A percentile compares a stretch with the other conserved stretches of the same genome.
phyloP scores from a whole-genome alignment of 257 asterid genomes.

The Forsythia suspensa region DNA sequence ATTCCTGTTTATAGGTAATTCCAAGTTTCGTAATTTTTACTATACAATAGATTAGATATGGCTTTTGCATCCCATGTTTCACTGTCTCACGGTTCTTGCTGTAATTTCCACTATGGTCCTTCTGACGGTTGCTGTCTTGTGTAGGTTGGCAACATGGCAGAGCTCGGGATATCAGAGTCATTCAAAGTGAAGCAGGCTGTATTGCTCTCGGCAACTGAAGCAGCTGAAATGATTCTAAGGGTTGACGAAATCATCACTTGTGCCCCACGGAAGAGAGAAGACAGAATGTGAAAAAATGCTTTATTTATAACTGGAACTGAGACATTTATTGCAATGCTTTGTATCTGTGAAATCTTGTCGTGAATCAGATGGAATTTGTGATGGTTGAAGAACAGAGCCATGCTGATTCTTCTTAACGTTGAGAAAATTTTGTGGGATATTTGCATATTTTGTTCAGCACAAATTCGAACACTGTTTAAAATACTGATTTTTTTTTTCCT shows the following conservation, averaged over 20 bases:
- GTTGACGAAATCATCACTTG: constrained; percentile 88
- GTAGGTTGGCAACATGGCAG: constrained; percentile 86
- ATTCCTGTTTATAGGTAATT: neutral
- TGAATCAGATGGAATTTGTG: neutral
- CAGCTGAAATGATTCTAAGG: constrained; percentile 86
- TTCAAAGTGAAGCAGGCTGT: constrained; percentile 93
- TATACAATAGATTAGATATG: neutral
- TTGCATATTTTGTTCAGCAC: neutral
- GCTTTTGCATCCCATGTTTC: neutral
- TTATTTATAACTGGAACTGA: neutral
- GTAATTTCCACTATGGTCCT: neutral
- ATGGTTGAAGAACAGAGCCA: neutral
- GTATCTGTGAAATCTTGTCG: constrained; percentile 3
- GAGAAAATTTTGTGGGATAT: neutral
- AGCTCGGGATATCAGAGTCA: constrained; percentile 73
- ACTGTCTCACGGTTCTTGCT: neutral
- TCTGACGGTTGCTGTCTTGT: neutral
- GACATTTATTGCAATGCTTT: neutral
- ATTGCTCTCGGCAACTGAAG: constrained; percentile 87
- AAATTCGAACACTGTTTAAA: neutral
- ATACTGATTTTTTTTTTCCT: neutral
- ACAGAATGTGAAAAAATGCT: constrained; percentile 56
- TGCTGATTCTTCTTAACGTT: neutral
- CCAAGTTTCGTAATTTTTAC: neutral
- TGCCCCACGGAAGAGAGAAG: constrained; percentile 82